A percentile compares a stretch with the other conserved stretches of the same genome.
Evolutionary conservation across 2,329 filamentous ascomycete species (phyloP).

Genomic region (Leptosphaerulina australis): DNA sequence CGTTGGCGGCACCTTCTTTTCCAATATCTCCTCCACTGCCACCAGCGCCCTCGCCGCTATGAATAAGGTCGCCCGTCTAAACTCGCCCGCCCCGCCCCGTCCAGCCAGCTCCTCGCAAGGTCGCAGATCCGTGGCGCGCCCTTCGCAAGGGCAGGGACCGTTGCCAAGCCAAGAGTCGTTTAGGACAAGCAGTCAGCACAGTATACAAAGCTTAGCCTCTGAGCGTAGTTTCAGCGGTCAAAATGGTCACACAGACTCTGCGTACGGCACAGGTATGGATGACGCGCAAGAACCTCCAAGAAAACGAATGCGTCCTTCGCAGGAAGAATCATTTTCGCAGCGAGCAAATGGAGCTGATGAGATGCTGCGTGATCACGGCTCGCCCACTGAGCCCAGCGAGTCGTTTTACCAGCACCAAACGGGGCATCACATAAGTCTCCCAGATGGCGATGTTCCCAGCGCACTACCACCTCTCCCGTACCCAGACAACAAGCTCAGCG

Average conservation of each 20-base stretch:
- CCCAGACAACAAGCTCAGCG: slow-evolving; percentile 66
- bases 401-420: slow-evolving; percentile 64
- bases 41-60: slow-evolving; percentile 94
- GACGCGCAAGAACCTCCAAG: slow-evolving; percentile 76
- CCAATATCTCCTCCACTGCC: slow-evolving; percentile 92
- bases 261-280: slow-evolving; percentile 64
- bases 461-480: slow-evolving; percentile 69
- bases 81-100: slow-evolving; percentile 75
- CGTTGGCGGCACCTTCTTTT: slow-evolving; percentile 88
- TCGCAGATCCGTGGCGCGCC: slow-evolving; percentile 72
- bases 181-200: slow-evolving; percentile 81
- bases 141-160: slow-evolving; percentile 58
- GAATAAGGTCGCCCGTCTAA: slow-evolving; percentile 87
- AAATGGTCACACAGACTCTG: slow-evolving; percentile 64
- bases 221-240: slow-evolving; percentile 71
- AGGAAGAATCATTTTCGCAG: slow-evolving; percentile 49
- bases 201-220: slow-evolving; percentile 69
- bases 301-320: slow-evolving; percentile 69
- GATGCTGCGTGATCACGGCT: slow-evolving; percentile 64
- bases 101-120: slow-evolving; percentile 66
- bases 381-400: slow-evolving; percentile 80
- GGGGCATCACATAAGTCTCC: slow-evolving; percentile 54
- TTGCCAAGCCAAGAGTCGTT: slow-evolving; percentile 68
- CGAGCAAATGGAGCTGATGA: slow-evolving; percentile 57
- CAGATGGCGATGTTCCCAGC: slow-evolving; percentile 60